phyloP scores from a whole-genome alignment of 148 eudicot genomes.

The Camellia granthamiana region DNA sequence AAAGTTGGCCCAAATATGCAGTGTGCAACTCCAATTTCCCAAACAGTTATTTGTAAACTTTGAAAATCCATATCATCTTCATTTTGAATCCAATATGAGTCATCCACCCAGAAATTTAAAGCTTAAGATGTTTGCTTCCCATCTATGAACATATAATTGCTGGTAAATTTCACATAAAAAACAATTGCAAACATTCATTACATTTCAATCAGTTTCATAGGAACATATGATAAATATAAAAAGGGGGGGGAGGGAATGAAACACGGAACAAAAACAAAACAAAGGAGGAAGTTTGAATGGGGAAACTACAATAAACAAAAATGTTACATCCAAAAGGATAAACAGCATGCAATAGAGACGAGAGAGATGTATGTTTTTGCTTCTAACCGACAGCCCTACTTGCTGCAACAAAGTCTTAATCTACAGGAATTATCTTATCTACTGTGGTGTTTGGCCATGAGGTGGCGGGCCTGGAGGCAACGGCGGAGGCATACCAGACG shows the following conservation, averaged over 20 bases:
- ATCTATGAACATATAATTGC: no score
- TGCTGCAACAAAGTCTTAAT: not conserved
- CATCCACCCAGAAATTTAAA: no score
- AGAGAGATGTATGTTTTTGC: not conserved
- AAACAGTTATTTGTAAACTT: no score
- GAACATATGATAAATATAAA: not conserved
- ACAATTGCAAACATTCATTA: not conserved
- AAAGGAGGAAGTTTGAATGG: no score
- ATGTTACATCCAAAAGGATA: not conserved
- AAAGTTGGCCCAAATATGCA: no score
- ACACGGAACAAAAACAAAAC: not conserved
- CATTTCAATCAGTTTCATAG: not conserved
- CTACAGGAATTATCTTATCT: conserved; percentile 10
- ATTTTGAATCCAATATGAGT: no score
- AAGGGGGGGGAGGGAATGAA: not conserved
- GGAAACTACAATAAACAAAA: not conserved
- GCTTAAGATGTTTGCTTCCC: no score
- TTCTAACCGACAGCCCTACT: not conserved
- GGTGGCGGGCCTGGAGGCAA: conserved; percentile 95
- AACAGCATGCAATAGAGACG: not conserved
- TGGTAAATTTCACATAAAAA: not conserved
- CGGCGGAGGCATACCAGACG: conserved; percentile 65
- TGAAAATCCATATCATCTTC: no score
- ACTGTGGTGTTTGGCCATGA: conserved; percentile 60
- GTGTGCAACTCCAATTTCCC: no score